Evolutionary conservation across 176 grass and related monocot genomes (phyloP), one percentile per base, ranked within the genome.

Genomic region (Triticum monococcum): DNA sequence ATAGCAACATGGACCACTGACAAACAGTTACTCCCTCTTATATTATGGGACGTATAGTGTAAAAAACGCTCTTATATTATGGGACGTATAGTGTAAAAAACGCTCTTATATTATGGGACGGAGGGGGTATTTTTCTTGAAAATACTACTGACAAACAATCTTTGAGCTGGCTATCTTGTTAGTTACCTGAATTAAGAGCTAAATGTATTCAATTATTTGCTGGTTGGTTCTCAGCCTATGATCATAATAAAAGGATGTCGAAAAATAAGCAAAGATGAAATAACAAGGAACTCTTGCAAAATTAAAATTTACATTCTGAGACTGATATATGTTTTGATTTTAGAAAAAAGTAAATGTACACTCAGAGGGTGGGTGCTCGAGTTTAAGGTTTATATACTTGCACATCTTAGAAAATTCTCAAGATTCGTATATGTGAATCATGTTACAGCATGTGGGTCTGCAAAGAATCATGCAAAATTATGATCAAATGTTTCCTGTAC

Each of bases 1-100:
- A 90, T 80, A 66, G 80, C 85, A 83, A 84, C 85, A 84, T 84
- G 85, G 74, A 48, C 35, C 35, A 64, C 75, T n/a, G 16, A 60
- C 72, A 79, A 84, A 61, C 45, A 79, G 46, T 75, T 28, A 59
- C 41, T 43, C 41, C 41, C 41, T 43, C 41, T 30, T 30, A 30
- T 30, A 30, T 30, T 30, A 30, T 30, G 28, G 28, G 28, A 30
- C 28, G 28, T 30, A 30, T 30, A 43, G 41, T 43, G 41, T 43
- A 0, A 43, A 43, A 12, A 43, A 43, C 10, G 9, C 41, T 43
- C 41, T 43, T 43, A 12, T 43, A 43, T 43, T 43, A 43, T 43
- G 41, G 41, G 41, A 43, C 41, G 41, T 30, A 30, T 30, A 43
- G 41, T 43, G 41, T 43, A 0, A 43, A 43, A 43, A 43, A 43